Conservation (phyloP, 2,329 filamentous ascomycete genomes). For the Penicillium hordei region DNA sequence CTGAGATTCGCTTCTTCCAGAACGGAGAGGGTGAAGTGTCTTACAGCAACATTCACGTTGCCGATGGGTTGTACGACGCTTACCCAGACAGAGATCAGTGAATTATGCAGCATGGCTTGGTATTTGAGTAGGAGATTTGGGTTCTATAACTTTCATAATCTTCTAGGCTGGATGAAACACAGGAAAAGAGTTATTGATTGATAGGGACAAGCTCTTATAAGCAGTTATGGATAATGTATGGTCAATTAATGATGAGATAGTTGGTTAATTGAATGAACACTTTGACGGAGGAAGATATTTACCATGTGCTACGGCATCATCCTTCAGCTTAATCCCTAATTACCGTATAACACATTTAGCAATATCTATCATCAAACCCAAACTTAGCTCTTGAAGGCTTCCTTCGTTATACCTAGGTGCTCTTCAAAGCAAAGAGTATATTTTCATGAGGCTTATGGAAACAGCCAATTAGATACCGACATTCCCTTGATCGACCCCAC, state of each 20-base stretch:
- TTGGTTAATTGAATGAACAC: not conserved
- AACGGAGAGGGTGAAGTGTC: not conserved
- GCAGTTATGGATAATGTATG: not conserved
- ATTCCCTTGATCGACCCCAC: not conserved
- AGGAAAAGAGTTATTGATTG: not conserved
- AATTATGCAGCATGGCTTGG: not conserved
- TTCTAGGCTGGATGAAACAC: accelerated
- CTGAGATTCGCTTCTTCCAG: not conserved
- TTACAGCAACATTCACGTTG: not conserved
- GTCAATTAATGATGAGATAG: not conserved
- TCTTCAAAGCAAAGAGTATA: too few species aligned
- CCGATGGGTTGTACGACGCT: not conserved
- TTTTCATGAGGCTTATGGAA: too few species aligned
- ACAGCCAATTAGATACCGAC: not conserved
- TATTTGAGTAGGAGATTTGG: too few species aligned
- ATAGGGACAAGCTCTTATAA: not conserved
- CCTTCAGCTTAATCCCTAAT: not conserved
- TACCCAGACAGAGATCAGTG: not conserved
- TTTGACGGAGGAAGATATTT: not conserved
- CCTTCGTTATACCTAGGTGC: not conserved
- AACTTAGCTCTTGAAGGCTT: not conserved
- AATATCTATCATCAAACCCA: not conserved
- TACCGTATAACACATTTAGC: not conserved
- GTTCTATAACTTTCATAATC: not conserved
- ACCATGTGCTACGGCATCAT: not conserved